A percentile compares a stretch with the other conserved stretches of the same genome.
Evolutionary conservation across 2,329 filamentous ascomycete genomes (phyloP).

Genomic region (Penicillium griseofulvum): DNA sequence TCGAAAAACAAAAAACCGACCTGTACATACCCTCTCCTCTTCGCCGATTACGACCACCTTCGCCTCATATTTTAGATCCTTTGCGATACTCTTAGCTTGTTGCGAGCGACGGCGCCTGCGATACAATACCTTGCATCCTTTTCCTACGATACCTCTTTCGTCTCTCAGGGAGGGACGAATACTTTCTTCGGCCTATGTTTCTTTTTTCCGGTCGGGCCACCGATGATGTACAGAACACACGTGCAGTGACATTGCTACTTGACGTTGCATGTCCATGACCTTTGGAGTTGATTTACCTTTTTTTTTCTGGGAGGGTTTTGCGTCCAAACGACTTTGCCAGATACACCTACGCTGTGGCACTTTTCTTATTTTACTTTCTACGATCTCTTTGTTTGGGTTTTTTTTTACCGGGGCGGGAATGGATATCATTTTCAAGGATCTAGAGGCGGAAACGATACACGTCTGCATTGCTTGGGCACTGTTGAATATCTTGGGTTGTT

Average conservation of each 20-base stretch:
- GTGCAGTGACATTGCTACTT: conserved; percentile 35
- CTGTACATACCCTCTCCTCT: conserved; percentile 34
- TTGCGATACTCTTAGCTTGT: conserved; percentile 37
- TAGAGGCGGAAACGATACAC: conserved; percentile 48
- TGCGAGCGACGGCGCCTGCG: conserved; percentile 45
- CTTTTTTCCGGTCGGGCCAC: conserved; percentile 27
- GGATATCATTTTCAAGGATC: conserved; percentile 38
- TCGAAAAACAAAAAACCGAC: conserved; percentile 30
- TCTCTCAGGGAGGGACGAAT: conserved; percentile 39
- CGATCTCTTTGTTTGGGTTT: conserved; percentile 28
- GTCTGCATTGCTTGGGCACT: conserved; percentile 44
- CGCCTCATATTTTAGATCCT: conserved; percentile 34
- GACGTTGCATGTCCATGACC: conserved; percentile 34
- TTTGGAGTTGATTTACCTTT: conserved; percentile 37
- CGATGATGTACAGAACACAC: conserved; percentile 42
- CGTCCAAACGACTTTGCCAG: conserved; percentile 29
- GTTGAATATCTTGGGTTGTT: conserved; percentile 35
- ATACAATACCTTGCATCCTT: conserved; percentile 38
- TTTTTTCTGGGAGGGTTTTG: conserved; percentile 22
- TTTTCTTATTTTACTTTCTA: conserved; percentile 19
- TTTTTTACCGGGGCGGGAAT: conserved; percentile 32
- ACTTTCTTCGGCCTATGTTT: conserved; percentile 27
- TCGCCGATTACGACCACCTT: conserved; percentile 36
- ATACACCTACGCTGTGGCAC: conserved; percentile 29
- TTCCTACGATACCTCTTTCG: conserved; percentile 36